Base-by-base conservation (phyloP, 768 basidiomycete genomes). In the Daedaleopsis nitida region DNA sequence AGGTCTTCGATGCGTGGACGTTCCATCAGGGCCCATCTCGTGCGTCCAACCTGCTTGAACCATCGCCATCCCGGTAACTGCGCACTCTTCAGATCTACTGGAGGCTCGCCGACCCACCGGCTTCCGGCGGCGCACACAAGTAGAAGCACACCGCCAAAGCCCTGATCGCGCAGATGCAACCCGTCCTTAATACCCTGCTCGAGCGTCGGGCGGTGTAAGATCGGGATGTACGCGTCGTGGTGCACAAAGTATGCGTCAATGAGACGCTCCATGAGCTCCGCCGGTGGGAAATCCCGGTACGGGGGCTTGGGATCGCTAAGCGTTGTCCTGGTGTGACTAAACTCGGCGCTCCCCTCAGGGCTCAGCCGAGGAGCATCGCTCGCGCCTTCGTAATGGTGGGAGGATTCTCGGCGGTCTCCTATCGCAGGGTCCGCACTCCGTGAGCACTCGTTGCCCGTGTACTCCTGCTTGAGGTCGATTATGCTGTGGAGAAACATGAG, bases 111-210 rank as follows among this genome's bases (percentile, higher is more conserved):
- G 13, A 76, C 69, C 57, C 69, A 80, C 16, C 82, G 73, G 0
- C 78, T 65, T 8, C 78, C 85, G 57, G 79, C 69, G 1, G 86
- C 84, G 62, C 81, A 83, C 0, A 90, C 80, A 47, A 87, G 74
- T 13, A 90, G 73, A 9, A 88, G 75, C 3, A 80, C 76, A 1
- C 74, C 73, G 0, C 79, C 80, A 68, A 91, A 91, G 6, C 70
- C 67, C 6, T 66, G 60, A 57, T 83, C 76, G 4, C 63, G 68
- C 12, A 75, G 67, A 63, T 82, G 77, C 44, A 79, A 62, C 0
- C 75, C 74, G 3, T 71, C 69, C 5, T 66, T 65, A 48, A 80
- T 68, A 16, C 74, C 69, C 17, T 68, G 63, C 16, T 79, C 72
- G 63, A 85, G 83, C 7, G 79, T 73, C 3, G 76, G 74, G 0